Evolutionary conservation across 352 stramenopile genomes (phyloP), one percentile per base, ranked within the genome.

Genomic region (Globisporangium acanthophoron): DNA sequence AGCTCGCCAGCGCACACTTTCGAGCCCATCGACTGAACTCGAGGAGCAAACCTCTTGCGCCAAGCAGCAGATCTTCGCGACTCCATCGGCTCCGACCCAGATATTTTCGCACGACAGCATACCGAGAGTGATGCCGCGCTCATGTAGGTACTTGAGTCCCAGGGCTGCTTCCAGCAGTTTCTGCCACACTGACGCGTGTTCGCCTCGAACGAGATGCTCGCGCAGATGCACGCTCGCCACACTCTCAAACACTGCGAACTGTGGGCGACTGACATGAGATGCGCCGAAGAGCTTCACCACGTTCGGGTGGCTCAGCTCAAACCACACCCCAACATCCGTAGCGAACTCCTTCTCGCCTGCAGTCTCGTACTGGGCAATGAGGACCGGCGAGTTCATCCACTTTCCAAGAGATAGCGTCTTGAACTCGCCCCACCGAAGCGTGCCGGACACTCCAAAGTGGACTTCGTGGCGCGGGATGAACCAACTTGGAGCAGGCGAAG

Each of bases 81-180:
- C 35, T 9, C 29, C 52, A 21, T 61, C 45, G 3, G 59, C 39
- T 18, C 46, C 47, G 5, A 65, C 33, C 20, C 56, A 13, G 21
- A 65, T 65, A 16, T 56, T 48, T 24, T 60, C 52, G 40, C 59
- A 51, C 5, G 37, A 16, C 20, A 67, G 43, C 33, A 69, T 54
- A 8, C 69, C 40, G 53, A 78, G 71, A 21, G 75, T 53, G n/a
- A 79, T 46, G 12, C 53, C 47, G 16, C 43, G 31, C 13, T 57
- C 54, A 45, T 81, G 73, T 8, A 78, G 40, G 67, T 95, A 96
- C 24, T 80, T 77, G 12, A 97, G 59, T 4, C 58, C 73, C 3
- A 52, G 35, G 8, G 65, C 54, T 16, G 71, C 41, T 46, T 73
- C 48, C 31, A 52, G 56, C 20, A 63, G 18, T 13, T 37, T 20